Evolutionary conservation across 164 flowering plant species (phyloP).

Genomic region (Chloranthus sessilifolius): DNA sequence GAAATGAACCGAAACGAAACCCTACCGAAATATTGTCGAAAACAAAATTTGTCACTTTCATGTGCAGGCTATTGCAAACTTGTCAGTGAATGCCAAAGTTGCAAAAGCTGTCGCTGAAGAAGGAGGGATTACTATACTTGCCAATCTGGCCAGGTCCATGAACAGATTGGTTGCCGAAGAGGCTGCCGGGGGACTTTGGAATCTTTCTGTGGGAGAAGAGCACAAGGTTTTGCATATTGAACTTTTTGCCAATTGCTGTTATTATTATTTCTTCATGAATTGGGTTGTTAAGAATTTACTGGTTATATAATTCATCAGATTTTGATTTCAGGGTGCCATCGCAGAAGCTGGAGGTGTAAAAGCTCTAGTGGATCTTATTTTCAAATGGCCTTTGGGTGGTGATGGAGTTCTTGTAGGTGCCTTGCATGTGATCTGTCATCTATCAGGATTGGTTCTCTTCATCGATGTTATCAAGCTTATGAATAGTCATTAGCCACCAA

Average conservation of each 20-base stretch:
- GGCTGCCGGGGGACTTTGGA: conserved; percentile 99
- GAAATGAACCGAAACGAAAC: too few species aligned
- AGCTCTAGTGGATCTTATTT: conserved; percentile 91
- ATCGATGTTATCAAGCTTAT: too few species aligned
- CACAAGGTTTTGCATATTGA: conserved; percentile 82
- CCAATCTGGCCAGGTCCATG: conserved; percentile 84
- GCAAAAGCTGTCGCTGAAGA: conserved; percentile 97
- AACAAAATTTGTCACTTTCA: too few species aligned
- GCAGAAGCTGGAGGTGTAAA: conserved; percentile 94
- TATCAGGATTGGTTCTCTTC: background rate
- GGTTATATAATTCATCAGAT: conserved; percentile 1
- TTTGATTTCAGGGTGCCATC: conserved; percentile 68
- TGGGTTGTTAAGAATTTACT: background rate
- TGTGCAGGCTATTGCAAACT: conserved; percentile 88
- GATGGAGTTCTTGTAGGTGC: conserved; percentile 87
- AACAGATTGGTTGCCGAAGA: conserved; percentile 97
- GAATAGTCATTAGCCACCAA: too few species aligned
- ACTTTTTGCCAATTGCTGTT: too few species aligned
- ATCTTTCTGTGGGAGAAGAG: conserved; percentile 98
- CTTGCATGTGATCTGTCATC: conserved; percentile 4
- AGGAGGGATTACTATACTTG: conserved; percentile 88
- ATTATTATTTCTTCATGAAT: background rate
- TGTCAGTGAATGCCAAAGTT: conserved; percentile 87
- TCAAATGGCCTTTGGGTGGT: conserved; percentile 87
- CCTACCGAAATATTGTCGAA: too few species aligned